A percentile compares a stretch with the other conserved stretches of the same genome.
phyloP scores from a whole-genome alignment of 2,329 filamentous ascomycete genomes.

The Phyllosticta capitalensis region DNA sequence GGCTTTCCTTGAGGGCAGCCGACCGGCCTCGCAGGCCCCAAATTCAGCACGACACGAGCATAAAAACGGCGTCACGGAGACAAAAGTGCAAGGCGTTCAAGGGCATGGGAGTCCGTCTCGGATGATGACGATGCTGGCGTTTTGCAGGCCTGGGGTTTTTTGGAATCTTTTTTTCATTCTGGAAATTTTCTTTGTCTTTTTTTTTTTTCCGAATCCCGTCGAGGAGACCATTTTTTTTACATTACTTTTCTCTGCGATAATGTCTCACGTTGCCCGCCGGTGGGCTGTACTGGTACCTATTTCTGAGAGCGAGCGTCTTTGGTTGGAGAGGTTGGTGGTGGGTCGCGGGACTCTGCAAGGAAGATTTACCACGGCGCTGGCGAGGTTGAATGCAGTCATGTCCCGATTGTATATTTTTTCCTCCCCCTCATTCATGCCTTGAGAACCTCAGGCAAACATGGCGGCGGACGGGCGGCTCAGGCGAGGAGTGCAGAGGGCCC shows the following conservation, averaged over 20 bases:
- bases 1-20: not conserved
- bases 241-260: slow-evolving; percentile 15
- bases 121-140: slow-evolving; percentile 28
- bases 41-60: slow-evolving; percentile 24
- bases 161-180: slow-evolving; percentile 20
- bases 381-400: not conserved
- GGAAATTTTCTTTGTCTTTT: not conserved
- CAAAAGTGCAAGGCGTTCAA: slow-evolving; percentile 30
- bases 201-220: not conserved
- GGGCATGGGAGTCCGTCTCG: slow-evolving; percentile 25
- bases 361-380: slow-evolving; percentile 5
- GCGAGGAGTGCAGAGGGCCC: not conserved
- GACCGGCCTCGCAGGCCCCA: slow-evolving; percentile 4
- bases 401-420: not conserved
- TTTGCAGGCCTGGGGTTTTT: slow-evolving; percentile 27
- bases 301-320: not conserved
- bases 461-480: slow-evolving; percentile 6
- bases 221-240: slow-evolving; percentile 16
- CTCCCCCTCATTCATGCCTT: not conserved
- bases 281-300: slow-evolving; percentile 10
- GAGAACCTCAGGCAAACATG: not conserved
- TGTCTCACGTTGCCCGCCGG: slow-evolving; percentile 6
- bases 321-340: not conserved
- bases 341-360: not conserved
- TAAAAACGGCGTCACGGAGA: slow-evolving; percentile 32